These are phyloP conservation scores for Colletotrichum gloeosporioides DNA, from an alignment of 2,329 filamentous ascomycete species.

Conservation along the genomic window DNA sequence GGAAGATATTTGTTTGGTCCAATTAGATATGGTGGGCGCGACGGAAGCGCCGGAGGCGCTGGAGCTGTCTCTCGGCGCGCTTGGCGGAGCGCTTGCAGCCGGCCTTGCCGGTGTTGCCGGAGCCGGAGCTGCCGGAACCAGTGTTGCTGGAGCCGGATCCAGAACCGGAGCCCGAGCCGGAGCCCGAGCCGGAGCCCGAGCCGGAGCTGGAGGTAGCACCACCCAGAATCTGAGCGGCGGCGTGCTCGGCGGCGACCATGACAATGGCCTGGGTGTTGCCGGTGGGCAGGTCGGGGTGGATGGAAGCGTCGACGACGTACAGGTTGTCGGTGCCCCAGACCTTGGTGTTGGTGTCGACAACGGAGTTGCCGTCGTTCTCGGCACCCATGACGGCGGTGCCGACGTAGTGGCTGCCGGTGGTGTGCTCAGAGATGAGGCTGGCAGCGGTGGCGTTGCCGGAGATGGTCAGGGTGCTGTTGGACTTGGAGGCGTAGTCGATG, in stretches of 20 bases:
- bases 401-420: slow-evolving; percentile 31
- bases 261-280: slow-evolving; percentile 25
- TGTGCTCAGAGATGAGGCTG: slow-evolving; percentile 28
- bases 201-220: slow-evolving; percentile 28
- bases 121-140: background rate
- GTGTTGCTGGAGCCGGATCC: slow-evolving; percentile 28
- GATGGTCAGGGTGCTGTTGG: slow-evolving; percentile 26
- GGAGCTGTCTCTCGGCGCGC: slow-evolving; percentile 53
- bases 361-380: slow-evolving; percentile 53
- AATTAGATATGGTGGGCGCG: background rate
- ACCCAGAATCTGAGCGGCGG: slow-evolving; percentile 16
- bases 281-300: slow-evolving; percentile 55
- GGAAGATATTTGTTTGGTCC: background rate
- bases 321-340: slow-evolving; percentile 67
- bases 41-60: slow-evolving; percentile 37
- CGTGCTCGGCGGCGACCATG: slow-evolving; percentile 23
- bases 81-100: slow-evolving; percentile 35
- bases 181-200: slow-evolving; percentile 28
- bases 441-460: slow-evolving; percentile 26
- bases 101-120: background rate
- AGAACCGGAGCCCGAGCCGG: slow-evolving; percentile 26
- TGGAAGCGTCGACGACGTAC: slow-evolving; percentile 65
- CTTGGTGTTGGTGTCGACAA: slow-evolving; percentile 62
- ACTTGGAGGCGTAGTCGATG: slow-evolving; percentile 28
- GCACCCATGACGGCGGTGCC: slow-evolving; percentile 55